Percentiles rank a stretch among this genome's conserved stretches.
These are phyloP conservation scores for Cicer yamashitae DNA, from an alignment of 306 rosid species.

Conservation along the genomic window DNA sequence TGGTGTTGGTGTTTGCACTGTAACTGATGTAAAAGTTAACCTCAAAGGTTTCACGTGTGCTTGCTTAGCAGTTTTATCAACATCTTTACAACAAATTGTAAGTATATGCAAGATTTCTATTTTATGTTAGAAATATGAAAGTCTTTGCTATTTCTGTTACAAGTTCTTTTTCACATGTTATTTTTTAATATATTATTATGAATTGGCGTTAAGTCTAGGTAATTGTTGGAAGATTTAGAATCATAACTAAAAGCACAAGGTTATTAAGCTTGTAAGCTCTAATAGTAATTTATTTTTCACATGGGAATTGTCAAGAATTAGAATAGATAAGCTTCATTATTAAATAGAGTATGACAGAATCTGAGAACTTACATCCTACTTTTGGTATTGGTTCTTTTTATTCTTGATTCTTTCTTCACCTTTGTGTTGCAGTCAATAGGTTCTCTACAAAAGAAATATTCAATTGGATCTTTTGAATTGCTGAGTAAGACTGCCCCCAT, in stretches of 20 bases:
- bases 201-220: no score
- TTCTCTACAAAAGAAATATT: constrained; percentile 90
- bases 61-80: constrained; percentile 69
- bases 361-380: not conserved
- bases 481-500: constrained; percentile 96
- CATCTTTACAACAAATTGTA: constrained; percentile 97
- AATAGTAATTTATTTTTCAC: no score
- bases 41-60: constrained; percentile 84
- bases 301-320: no score
- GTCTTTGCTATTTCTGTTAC: constrained; percentile 21
- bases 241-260: no score
- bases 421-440: constrained; percentile 79
- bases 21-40: constrained; percentile 90
- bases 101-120: constrained; percentile 40
- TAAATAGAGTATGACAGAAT: no score
- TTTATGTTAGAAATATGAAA: constrained; percentile 19
- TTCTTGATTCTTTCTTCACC: constrained; percentile 10
- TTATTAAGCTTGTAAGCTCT: no score
- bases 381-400: constrained; percentile 29
- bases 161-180: constrained; percentile 7
- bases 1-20: constrained; percentile 94
- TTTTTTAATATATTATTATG: no score
- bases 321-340: no score
- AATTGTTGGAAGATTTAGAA: no score
- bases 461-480: constrained; percentile 95